Evolutionary conservation across 306 rosid genomes (phyloP).

Genomic region (Purshia tridentata): DNA sequence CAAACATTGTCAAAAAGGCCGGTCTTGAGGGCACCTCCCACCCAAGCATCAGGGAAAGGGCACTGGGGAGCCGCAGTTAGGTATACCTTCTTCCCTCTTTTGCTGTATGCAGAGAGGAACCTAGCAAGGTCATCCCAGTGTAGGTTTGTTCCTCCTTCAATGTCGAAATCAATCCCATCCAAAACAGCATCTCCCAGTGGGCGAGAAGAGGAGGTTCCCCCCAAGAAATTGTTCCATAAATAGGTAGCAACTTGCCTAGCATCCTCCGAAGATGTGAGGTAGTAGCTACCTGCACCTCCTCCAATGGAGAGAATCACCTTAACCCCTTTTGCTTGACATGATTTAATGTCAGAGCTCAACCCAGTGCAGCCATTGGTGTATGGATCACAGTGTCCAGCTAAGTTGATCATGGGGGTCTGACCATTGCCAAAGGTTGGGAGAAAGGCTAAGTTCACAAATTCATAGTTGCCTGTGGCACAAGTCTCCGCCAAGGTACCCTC

Average conservation of each 20-base stretch:
- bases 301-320: constrained; percentile 58
- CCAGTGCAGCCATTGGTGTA: constrained; percentile 34
- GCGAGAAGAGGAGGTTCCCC: constrained; percentile 47
- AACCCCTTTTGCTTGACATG: constrained; percentile 44
- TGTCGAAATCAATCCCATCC: constrained; percentile 67
- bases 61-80: constrained; percentile 60
- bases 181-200: constrained; percentile 52
- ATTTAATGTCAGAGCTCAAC: constrained; percentile 41
- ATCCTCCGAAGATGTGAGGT: constrained; percentile 42
- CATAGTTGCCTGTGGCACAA: constrained; percentile 53
- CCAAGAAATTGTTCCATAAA: constrained; percentile 63
- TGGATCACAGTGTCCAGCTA: constrained; percentile 54
- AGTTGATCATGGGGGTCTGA: constrained; percentile 41
- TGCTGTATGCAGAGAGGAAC: constrained; percentile 38
- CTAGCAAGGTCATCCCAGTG: constrained; percentile 57
- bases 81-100: constrained; percentile 45
- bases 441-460: constrained; percentile 43
- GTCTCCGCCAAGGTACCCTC: constrained; percentile 48
- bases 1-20: constrained; percentile 63
- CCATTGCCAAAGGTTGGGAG: constrained; percentile 51
- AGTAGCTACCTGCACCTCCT: constrained; percentile 55
- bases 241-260: constrained; percentile 48
- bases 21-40: constrained; percentile 48
- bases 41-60: constrained; percentile 59
- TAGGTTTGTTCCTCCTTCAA: constrained; percentile 53